These are phyloP conservation scores for Trypanosoma theileri DNA, from an alignment of 208 protist genomes.

Conservation along the genomic window DNA sequence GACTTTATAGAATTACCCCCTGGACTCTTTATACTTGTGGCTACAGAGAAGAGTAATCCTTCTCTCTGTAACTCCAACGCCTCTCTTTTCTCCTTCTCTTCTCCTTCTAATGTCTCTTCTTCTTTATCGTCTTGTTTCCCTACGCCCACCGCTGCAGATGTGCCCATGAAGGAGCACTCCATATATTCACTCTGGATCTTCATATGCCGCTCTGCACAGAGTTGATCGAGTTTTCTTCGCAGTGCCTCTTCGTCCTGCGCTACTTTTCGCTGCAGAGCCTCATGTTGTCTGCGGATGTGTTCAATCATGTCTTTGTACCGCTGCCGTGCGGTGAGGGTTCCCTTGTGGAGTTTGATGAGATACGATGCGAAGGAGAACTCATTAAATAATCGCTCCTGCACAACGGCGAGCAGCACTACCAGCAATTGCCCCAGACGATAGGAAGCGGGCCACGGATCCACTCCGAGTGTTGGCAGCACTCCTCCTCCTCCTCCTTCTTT, in stretches of 20 bases:
- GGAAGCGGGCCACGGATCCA: constrained; percentile 20
- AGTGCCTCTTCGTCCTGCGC: constrained; percentile 21
- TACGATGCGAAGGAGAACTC: constrained; percentile 34
- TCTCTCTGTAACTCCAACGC: too few relatives aligned
- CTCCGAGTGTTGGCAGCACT: constrained; percentile 14
- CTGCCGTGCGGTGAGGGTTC: constrained; percentile 4
- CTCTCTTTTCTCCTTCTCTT: too few relatives aligned
- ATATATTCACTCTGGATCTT: background rate
- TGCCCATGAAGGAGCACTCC: too few relatives aligned
- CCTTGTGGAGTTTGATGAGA: constrained; percentile 23
- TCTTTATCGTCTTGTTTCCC: background rate
- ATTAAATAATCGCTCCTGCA: constrained; percentile 33
- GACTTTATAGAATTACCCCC: too few relatives aligned
- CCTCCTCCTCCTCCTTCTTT: background rate
- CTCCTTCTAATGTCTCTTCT: too few relatives aligned
- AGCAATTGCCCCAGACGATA: constrained; percentile 13
- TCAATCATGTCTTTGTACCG: constrained; percentile 20
- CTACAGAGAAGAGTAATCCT: too few relatives aligned
- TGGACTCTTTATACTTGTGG: too few relatives aligned
- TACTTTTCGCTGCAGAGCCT: constrained; percentile 4
- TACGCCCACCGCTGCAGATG: background rate
- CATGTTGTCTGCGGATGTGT: constrained; percentile 7
- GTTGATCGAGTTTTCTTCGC: constrained; percentile 19
- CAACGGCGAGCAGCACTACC: constrained; percentile 20
- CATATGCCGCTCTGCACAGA: constrained; percentile 17